A percentile compares a stretch with the other conserved stretches of the same genome.
Conservation (phyloP, 805 yeast genomes). For the Suhomyces pyralidae region DNA sequence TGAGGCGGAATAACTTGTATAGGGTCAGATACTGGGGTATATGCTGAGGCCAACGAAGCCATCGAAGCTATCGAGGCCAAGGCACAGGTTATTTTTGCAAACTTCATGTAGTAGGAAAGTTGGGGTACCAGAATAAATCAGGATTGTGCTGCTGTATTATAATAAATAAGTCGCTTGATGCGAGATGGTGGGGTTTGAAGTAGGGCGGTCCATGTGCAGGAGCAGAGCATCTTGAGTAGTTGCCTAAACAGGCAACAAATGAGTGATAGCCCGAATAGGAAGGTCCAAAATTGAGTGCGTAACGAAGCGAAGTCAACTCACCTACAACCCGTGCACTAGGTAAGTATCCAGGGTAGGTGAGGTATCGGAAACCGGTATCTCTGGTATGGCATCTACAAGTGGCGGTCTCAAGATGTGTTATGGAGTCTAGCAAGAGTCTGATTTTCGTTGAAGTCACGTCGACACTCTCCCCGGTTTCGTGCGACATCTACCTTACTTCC, state of each 20-base stretch:
- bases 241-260: conserved; percentile 10
- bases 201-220: background rate
- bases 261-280: background rate
- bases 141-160: background rate
- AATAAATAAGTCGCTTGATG: background rate
- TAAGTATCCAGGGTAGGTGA: no score
- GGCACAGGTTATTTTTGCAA: background rate
- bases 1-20: conserved; percentile 4
- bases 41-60: background rate
- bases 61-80: conserved; percentile 1
- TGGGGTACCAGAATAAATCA: background rate
- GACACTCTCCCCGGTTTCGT: background rate
- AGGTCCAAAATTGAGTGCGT: background rate
- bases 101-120: conserved; percentile 1
- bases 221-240: background rate
- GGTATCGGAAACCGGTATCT: no score
- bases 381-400: no score
- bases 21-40: background rate
- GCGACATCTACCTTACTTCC: background rate
- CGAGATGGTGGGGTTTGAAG: background rate
- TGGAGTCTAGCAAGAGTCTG: background rate
- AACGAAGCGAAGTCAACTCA: background rate
- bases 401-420: no score
- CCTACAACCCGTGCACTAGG: no score
- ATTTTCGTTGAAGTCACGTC: background rate